Percentiles rank a stretch among this genome's conserved stretches.
Evolutionary conservation across 495 filamentous ascomycete genomes (phyloP).

Genomic region (Lepidopterella palustris): DNA sequence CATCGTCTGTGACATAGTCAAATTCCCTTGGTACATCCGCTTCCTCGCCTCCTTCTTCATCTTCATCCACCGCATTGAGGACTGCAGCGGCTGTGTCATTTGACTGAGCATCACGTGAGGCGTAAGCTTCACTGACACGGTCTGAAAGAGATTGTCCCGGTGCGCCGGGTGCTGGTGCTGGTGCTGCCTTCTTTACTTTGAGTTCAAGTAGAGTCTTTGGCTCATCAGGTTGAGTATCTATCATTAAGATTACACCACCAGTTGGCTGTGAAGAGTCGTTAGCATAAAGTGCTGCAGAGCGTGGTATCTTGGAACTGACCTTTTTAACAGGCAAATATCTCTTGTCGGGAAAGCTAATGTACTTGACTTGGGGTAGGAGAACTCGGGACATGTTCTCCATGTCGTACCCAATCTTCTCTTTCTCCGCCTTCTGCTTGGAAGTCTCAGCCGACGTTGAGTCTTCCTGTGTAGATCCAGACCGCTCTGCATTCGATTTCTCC

Average conservation of each 20-base stretch:
- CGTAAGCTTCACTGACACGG: slow-evolving; percentile 1
- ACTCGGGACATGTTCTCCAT: slow-evolving; percentile 96
- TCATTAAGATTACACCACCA: slow-evolving; percentile 82
- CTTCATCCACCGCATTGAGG: slow-evolving; percentile 77
- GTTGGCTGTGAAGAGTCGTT: slow-evolving; percentile 63
- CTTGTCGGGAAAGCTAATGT: slow-evolving; percentile 77
- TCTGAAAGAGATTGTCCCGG: slow-evolving; percentile 32
- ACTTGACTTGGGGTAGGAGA: slow-evolving; percentile 87
- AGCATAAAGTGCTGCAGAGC: slow-evolving; percentile 32
- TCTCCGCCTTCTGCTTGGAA: slow-evolving; percentile 79
- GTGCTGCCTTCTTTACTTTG: slow-evolving; percentile 70
- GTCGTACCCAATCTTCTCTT: slow-evolving; percentile 94
- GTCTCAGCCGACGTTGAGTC: slow-evolving; percentile 38
- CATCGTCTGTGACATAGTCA: slow-evolving; percentile 58
- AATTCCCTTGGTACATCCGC: slow-evolving; percentile 75
- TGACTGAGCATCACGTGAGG: slow-evolving; percentile 1
- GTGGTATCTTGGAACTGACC: slow-evolving; percentile 45
- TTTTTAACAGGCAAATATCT: slow-evolving; percentile 95
- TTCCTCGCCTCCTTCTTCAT: slow-evolving; percentile 76
- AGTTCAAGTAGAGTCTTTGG: slow-evolving; percentile 74
- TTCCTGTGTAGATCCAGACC: slow-evolving; percentile 50
- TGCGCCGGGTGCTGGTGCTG: slow-evolving; percentile 36
- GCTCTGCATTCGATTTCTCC: slow-evolving; percentile 53
- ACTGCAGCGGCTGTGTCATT: slow-evolving; percentile 57
- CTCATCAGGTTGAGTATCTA: slow-evolving; percentile 77